Evolutionary conservation across 495 filamentous ascomycete species (phyloP), one percentile per base, ranked within the genome.

Genomic region (Oleoguttula mirabilis): DNA sequence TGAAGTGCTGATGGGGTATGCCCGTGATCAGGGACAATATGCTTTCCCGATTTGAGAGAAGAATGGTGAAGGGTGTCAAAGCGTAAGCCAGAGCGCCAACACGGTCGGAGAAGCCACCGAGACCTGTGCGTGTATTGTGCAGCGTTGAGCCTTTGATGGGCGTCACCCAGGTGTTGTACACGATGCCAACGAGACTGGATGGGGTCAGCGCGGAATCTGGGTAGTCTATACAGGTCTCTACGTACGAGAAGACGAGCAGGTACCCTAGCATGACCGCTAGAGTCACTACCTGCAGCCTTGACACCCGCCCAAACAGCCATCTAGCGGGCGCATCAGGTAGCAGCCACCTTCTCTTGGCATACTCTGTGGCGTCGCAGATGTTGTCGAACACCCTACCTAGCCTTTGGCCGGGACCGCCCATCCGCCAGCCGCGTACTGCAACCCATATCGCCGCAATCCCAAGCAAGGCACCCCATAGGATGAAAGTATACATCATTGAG

Each of bases 1-100:
- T 73, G 62, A 82, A 81, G 38, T 67, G 69, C 43, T 80, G 74
- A 49, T 82, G 80, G 0, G 79, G 75, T 3, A 81, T 57, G 4
- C 79, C 77, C 0, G 76, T 81, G 32, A 79, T 43, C 21, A 79
- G 43, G 1, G 68, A 73, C 3, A 82, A 69, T 2, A 81, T 59
- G 0, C 69, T 75, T 39, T 81, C 77, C 4, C 76, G 66, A 36
- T 60, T 73, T 23, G 67, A 68, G 11, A 82, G 62, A 8, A 77
- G 56, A 24, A 82, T 56, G 1, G 73, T 72, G 0, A 82, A 64
- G 1, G 77, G 76, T 1, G 76, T 78, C 4, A 82, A 68, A 5
- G 76, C 79, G 51, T 76, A 84, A 3, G 79, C 79, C 0, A 80
- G 54, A 10, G 72, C 66, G 7, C 79, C 79, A 14, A 80, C 56